Conservation (phyloP, 345 rosid genomes). For the Brassica nigra region DNA sequence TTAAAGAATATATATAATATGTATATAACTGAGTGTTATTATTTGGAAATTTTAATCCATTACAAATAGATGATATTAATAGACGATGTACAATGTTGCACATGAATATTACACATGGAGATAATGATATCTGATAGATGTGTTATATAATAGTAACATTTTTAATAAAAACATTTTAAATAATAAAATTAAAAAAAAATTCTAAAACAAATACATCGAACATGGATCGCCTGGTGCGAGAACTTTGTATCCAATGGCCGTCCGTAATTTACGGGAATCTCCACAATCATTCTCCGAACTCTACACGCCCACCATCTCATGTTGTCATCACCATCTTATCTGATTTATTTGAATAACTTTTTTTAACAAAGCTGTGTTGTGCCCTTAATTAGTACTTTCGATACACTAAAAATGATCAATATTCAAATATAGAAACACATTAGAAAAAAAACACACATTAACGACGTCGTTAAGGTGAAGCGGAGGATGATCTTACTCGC, state of each 20-base stretch:
- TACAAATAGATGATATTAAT: background rate
- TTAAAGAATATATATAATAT: background rate
- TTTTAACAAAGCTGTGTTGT: background rate
- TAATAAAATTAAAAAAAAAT: background rate
- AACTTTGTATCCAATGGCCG: slow-evolving; percentile 13
- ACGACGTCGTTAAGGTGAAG: slow-evolving; percentile 9
- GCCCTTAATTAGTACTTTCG: background rate
- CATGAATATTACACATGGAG: slow-evolving; percentile 21
- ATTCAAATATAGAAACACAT: background rate
- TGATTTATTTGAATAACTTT: background rate
- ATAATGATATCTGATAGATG: slow-evolving; percentile 23
- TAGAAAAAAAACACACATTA: background rate
- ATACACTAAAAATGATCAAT: background rate
- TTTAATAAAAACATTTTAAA: background rate
- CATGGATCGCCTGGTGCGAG: slow-evolving; percentile 27
- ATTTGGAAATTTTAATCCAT: background rate
- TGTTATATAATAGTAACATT: background rate
- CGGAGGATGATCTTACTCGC: slow-evolving; percentile 20
- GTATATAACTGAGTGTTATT: background rate
- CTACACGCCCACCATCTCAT: slow-evolving; percentile 37
- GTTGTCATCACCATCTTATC: slow-evolving; percentile 24
- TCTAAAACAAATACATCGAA: slow-evolving; percentile 37
- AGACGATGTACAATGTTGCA: background rate
- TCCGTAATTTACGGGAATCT: slow-evolving; percentile 40
- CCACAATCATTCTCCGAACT: slow-evolving; percentile 36